Evolutionary conservation across 345 rosid genomes (phyloP), one percentile per base, ranked within the genome.

Genomic region (Iberis pinnata): DNA sequence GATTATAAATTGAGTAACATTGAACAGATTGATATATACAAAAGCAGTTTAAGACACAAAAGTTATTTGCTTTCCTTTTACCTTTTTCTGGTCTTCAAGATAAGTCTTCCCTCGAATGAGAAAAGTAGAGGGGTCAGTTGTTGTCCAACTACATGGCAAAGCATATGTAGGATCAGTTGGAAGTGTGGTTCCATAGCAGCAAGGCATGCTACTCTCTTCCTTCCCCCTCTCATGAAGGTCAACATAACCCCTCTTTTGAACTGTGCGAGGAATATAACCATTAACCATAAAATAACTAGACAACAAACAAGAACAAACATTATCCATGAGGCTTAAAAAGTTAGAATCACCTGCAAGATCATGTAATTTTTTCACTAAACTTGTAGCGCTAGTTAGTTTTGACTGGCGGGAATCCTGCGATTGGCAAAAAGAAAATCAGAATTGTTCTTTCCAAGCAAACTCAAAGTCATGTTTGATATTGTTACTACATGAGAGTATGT

Each of bases 201-300:
- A 73, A 75, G 79, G 86, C 42, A 60, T 43, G 19, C 64, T 41
- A 48, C 65, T 67, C 54, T 83, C 92, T 60, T 82, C 95, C 72
- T 74, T 76, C 11, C 45, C 48, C 63, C 61, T 74, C 60, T 84
- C 95, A 43, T 86, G 88, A 39, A 89, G 73, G 76, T 89, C 97
- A 58, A 82, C 69, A 65, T 86, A 89, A 58, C 95, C 95, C 76
- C 79, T 82, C 76, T 84, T 89, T 43, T 86, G 96, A 71, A 86
- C 97, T 89, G 80, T 51, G 50, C 24, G 18, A 59, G 26, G 11
- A 36, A 72, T 26, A 60, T 14, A 46, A 61, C 54, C 65, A 40
- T 39, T 50, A 44, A 42, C n/a, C n/a, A n/a, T n/a, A n/a, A n/a
- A n/a, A 52, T 25, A 17, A 53, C 55, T 45, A 42, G 45, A 24